Evolutionary conservation across 75 land plant species (phyloP).

Genomic region (Cunninghamia lanceolata): DNA sequence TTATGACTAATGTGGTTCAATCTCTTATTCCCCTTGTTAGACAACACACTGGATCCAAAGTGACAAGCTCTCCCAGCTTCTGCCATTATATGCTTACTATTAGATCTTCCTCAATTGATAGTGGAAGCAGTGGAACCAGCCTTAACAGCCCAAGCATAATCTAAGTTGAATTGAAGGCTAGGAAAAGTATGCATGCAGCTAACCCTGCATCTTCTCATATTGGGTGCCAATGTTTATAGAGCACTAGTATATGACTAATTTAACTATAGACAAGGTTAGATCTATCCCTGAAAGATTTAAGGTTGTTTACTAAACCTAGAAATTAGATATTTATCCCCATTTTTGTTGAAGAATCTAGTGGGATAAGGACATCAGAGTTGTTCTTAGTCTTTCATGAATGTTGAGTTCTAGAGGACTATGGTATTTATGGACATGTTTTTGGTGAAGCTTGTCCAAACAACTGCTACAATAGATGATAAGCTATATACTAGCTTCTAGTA

Average conservation of each 20-base stretch:
- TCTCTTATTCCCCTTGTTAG: too few relatives aligned
- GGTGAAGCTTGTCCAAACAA: background rate
- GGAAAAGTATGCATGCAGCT: too few relatives aligned
- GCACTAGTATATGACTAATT: background rate
- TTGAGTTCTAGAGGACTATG: too few relatives aligned
- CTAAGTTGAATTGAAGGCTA: background rate
- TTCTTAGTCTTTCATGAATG: too few relatives aligned
- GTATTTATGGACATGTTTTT: too few relatives aligned
- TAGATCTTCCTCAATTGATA: constrained; percentile 19
- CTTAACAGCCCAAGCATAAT: background rate
- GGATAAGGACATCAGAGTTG: too few relatives aligned
- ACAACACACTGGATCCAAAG: too few relatives aligned
- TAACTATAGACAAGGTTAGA: background rate
- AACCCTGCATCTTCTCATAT: too few relatives aligned
- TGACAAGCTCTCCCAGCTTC: too few relatives aligned
- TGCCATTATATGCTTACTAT: too few relatives aligned
- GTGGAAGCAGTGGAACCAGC: constrained; percentile 20
- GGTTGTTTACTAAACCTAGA: background rate
- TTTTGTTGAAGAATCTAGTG: background rate
- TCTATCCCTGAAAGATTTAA: background rate
- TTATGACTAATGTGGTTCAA: too few relatives aligned
- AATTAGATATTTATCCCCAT: background rate
- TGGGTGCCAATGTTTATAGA: too few relatives aligned
- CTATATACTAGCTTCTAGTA: background rate
- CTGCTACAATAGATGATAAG: background rate